phyloP scores from a whole-genome alignment of 768 basidiomycete genomes.

The Hebeloma cylindrosporum region DNA sequence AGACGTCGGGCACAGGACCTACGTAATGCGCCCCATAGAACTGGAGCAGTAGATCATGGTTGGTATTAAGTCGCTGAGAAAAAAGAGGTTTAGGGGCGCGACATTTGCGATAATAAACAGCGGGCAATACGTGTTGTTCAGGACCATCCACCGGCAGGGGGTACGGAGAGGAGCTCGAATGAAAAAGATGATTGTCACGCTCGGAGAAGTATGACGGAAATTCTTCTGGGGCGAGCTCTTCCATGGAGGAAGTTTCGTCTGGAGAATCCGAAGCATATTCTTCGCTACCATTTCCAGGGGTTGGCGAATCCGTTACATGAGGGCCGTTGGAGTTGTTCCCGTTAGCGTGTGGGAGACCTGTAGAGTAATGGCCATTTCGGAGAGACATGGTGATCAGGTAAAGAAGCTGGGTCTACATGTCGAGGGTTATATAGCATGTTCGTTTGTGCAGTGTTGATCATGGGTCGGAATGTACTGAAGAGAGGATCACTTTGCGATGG shows the following conservation, averaged over 20 bases:
- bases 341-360: neutral
- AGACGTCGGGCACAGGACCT: slow-evolving; percentile 56
- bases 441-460: too few species aligned
- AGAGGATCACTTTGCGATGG: too few species aligned
- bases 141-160: slow-evolving; percentile 70
- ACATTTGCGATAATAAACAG: slow-evolving; percentile 4
- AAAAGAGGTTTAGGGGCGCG: neutral
- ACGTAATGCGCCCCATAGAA: slow-evolving; percentile 58
- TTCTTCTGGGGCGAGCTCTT: slow-evolving; percentile 38
- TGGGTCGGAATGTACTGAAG: too few species aligned
- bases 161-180: slow-evolving; percentile 67
- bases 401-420: too few species aligned
- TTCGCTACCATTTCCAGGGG: neutral
- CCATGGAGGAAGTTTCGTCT: slow-evolving; percentile 19
- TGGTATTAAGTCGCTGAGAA: slow-evolving; percentile 52
- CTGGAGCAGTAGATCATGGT: slow-evolving; percentile 48
- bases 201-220: slow-evolving; percentile 63
- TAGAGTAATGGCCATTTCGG: neutral
- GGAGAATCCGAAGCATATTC: slow-evolving; percentile 14
- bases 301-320: slow-evolving; percentile 3
- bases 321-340: neutral
- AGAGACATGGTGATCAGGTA: too few species aligned
- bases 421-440: too few species aligned
- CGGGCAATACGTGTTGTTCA: slow-evolving; percentile 57
- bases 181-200: slow-evolving; percentile 61